phyloP scores from a whole-genome alignment of 1,284 basidiomycete species.

The Thelephora terrestris region DNA sequence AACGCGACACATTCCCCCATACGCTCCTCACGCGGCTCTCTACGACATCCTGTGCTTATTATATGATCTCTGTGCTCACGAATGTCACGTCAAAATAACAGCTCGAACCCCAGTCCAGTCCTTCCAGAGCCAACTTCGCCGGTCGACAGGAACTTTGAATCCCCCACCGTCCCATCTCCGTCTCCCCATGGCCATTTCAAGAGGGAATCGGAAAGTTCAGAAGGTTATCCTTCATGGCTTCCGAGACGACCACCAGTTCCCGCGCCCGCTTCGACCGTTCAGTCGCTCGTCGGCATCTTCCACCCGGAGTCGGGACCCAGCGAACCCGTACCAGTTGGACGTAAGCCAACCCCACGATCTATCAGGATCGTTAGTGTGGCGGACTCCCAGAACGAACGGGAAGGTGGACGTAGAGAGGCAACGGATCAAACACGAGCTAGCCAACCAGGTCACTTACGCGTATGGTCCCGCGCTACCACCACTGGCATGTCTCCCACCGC shows the following conservation, averaged over 20 bases:
- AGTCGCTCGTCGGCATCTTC: conserved; percentile 40
- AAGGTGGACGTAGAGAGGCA: conserved; percentile 31
- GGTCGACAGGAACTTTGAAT: neutral
- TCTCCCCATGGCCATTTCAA: conserved; percentile 13
- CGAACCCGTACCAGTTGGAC: conserved; percentile 38
- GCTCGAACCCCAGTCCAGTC: neutral
- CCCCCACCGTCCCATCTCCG: neutral
- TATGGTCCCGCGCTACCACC: conserved; percentile 53
- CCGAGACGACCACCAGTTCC: conserved; percentile 68
- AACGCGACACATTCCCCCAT: too few relatives aligned
- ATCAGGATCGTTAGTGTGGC: conserved; percentile 67
- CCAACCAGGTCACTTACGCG: conserved; percentile 25
- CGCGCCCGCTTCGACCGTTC: conserved; percentile 58
- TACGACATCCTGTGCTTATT: neutral
- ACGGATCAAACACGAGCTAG: conserved; percentile 41
- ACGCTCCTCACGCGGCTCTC: too few relatives aligned
- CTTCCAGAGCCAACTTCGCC: neutral
- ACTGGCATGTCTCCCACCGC: conserved; percentile 37
- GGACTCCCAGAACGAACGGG: conserved; percentile 31
- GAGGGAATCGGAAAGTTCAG: conserved; percentile 31
- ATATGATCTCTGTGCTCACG: neutral
- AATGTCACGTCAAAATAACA: conserved; percentile 1
- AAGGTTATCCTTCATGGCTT: conserved; percentile 74
- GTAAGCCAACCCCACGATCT: conserved; percentile 66
- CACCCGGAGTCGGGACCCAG: conserved; percentile 30